A percentile compares a stretch with the other conserved stretches of the same genome.
phyloP scores from a whole-genome alignment of 2,329 filamentous ascomycete species.

The Xylariaceae sp. region DNA sequence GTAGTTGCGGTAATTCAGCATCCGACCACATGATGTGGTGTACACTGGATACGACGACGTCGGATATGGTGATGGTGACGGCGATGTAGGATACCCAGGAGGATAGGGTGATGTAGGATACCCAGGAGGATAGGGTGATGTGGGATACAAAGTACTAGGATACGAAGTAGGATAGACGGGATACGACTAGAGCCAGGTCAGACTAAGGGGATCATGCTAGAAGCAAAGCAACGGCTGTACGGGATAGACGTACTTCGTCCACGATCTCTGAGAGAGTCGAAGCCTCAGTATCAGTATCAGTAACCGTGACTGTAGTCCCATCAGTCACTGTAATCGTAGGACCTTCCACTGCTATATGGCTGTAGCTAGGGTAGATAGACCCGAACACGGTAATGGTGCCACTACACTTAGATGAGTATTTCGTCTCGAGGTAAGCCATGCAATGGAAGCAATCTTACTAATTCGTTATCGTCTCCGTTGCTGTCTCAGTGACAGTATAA shows the following conservation, averaged over 20 bases:
- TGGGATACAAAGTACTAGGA: not conserved
- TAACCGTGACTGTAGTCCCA: slow-evolving; percentile 16
- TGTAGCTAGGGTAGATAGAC: slow-evolving; percentile 17
- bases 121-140: slow-evolving; percentile 12
- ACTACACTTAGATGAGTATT: slow-evolving; percentile 14
- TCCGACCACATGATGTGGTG: slow-evolving; percentile 2
- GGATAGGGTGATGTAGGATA: not conserved
- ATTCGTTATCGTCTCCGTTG: slow-evolving; percentile 22
- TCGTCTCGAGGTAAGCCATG: slow-evolving; percentile 9
- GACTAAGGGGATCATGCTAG: not conserved
- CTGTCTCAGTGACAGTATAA: slow-evolving; percentile 22
- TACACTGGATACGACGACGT: not conserved
- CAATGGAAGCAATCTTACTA: slow-evolving; percentile 16
- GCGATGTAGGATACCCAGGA: not conserved
- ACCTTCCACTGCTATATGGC: slow-evolving; percentile 2
- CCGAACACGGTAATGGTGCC: slow-evolving; percentile 20
- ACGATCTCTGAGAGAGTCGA: slow-evolving; percentile 5
- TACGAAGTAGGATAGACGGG: slow-evolving; percentile 4
- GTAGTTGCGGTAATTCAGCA: not conserved
- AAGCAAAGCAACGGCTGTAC: not conserved
- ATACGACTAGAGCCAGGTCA: slow-evolving; percentile 15
- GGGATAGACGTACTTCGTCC: slow-evolving; percentile 10
- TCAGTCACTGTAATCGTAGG: slow-evolving; percentile 16
- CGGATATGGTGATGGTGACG: not conserved
- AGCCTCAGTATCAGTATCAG: slow-evolving; percentile 16